Percentiles rank a stretch among this genome's conserved stretches.
These are phyloP conservation scores for Puccinellia tenuiflora DNA, from an alignment of 176 grass and related monocot genomes.

Conservation along the genomic window DNA sequence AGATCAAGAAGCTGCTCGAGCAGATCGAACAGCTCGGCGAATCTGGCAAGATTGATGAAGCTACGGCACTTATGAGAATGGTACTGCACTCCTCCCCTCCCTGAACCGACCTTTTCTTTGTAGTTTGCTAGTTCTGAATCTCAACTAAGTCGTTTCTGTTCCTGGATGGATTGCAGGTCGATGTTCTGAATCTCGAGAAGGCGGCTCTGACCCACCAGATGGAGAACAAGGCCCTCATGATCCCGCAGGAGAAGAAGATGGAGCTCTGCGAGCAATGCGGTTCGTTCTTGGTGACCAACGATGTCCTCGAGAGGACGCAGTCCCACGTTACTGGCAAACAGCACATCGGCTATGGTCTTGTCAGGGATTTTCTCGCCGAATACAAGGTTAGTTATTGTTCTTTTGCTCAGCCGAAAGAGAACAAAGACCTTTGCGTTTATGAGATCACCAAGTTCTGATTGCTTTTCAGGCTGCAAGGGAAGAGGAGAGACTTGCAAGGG, in stretches of 20 bases:
- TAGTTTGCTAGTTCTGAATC: background rate
- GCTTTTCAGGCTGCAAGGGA: conserved; percentile 46
- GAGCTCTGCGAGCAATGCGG: background rate
- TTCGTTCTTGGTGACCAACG: background rate
- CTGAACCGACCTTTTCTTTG: background rate
- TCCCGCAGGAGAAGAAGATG: conserved; percentile 11
- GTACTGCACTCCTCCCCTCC: background rate
- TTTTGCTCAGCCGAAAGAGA: background rate
- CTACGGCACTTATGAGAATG: conserved; percentile 70
- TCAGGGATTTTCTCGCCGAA: background rate
- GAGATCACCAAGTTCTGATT: background rate
- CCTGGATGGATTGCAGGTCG: background rate
- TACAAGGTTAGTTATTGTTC: background rate
- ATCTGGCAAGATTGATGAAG: conserved; percentile 65
- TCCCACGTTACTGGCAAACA: background rate
- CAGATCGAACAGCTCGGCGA: conserved; percentile 69
- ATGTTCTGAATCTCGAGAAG: background rate
- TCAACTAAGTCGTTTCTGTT: background rate
- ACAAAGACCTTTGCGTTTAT: background rate
- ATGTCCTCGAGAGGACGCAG: conserved; percentile 2
- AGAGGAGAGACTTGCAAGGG: conserved; percentile 47
- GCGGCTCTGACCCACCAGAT: background rate
- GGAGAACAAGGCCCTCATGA: background rate
- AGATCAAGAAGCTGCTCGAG: conserved; percentile 69
- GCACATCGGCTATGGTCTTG: background rate